Evolutionary conservation across 2,329 filamentous ascomycete species (phyloP).

Genomic region (Alternaria sp.): DNA sequence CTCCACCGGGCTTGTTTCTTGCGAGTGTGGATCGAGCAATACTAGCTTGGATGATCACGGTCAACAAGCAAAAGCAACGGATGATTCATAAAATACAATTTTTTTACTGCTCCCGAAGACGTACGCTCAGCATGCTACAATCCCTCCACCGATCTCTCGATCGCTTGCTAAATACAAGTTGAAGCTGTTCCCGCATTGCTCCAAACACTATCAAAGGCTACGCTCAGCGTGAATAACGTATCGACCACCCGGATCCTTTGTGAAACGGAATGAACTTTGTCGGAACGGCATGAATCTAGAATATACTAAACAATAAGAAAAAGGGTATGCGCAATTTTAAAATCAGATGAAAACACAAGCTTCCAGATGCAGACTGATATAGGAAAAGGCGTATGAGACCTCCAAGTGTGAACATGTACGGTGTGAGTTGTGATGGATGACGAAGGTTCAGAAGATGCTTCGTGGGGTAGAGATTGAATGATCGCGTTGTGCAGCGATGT

Average conservation of each 20-base stretch:
- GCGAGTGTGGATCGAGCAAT: background rate
- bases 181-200: constrained; percentile 1
- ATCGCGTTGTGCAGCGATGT: background rate
- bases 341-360: constrained; percentile 14
- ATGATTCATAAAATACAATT: background rate
- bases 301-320: constrained; percentile 25
- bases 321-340: constrained; percentile 35
- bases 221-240: constrained; percentile 11
- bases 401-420: constrained; percentile 2
- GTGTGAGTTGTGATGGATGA: background rate
- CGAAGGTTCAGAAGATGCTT: constrained; percentile 2
- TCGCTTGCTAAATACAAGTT: constrained; percentile 9
- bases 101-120: background rate
- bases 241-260: constrained; percentile 2
- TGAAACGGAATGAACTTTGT: constrained; percentile 7
- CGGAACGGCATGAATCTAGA: constrained; percentile 22
- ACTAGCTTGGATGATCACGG: background rate
- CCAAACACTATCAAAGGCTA: constrained; percentile 19
- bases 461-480: background rate
- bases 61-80: background rate
- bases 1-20: background rate
- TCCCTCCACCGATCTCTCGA: background rate
- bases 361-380: constrained; percentile 13
- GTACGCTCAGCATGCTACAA: background rate
- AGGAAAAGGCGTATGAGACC: constrained; percentile 9